These are phyloP conservation scores for Entelexis paramagnoliae DNA, from an alignment of 1,139 yeast species.

Conservation along the genomic window DNA sequence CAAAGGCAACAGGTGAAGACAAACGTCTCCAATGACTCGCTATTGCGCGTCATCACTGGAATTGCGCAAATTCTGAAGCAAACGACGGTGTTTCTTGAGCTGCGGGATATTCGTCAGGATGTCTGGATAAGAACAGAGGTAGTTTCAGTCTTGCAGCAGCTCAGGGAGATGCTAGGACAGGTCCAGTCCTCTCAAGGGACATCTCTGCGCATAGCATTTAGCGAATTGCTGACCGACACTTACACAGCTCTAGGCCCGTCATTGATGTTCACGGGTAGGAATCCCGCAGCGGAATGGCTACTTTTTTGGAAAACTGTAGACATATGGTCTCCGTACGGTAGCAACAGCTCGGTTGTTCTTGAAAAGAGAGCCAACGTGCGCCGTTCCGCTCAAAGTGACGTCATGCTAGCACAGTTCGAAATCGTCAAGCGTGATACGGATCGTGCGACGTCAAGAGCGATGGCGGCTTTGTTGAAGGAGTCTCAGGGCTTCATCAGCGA, in stretches of 20 bases:
- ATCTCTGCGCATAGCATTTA: conserved; percentile 16
- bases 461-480: conserved; percentile 59
- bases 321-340: conserved; percentile 94
- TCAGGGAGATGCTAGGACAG: conserved; percentile 47
- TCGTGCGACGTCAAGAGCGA: conserved; percentile 62
- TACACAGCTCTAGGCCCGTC: conserved; percentile 18
- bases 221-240: conserved; percentile 20
- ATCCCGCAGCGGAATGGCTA: conserved; percentile 19
- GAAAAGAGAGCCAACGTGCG: conserved; percentile 36
- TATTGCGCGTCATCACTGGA: conserved; percentile 51
- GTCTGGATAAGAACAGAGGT: conserved; percentile 59
- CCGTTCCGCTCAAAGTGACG: conserved; percentile 31
- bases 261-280: conserved; percentile 18
- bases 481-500: conserved; percentile 18
- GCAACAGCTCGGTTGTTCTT: conserved; percentile 40
- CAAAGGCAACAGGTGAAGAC: conserved; percentile 8
- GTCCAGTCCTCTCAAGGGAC: conserved; percentile 14
- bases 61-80: conserved; percentile 66
- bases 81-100: conserved; percentile 53
- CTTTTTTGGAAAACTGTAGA: conserved; percentile 44
- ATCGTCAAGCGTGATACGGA: conserved; percentile 68
- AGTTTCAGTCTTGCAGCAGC: conserved; percentile 52
- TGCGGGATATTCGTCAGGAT: conserved; percentile 48
- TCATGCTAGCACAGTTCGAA: conserved; percentile 67
- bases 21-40: background rate